These are phyloP conservation scores for Rhodotorula graminis DNA, from an alignment of 768 basidiomycete genomes.

Conservation along the genomic window DNA sequence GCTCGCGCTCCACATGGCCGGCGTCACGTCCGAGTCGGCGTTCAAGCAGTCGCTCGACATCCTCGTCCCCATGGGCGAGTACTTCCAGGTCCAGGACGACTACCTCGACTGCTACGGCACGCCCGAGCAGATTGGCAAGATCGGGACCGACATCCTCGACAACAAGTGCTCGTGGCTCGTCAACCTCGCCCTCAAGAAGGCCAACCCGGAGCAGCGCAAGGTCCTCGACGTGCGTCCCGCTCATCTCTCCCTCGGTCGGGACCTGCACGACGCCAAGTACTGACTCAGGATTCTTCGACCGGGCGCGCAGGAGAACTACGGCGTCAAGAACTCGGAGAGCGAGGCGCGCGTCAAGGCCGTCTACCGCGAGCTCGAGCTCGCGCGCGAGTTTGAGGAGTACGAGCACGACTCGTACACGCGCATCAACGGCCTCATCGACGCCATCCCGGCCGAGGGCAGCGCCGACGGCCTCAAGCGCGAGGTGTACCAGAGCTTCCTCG, in stretches of 20 bases:
- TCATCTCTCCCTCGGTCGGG: too few relatives aligned
- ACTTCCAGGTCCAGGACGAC: slow-evolving; percentile 98
- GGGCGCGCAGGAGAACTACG: slow-evolving; percentile 63
- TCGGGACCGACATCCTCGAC: slow-evolving; percentile 96
- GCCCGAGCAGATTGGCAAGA: slow-evolving; percentile 88
- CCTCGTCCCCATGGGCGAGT: slow-evolving; percentile 87
- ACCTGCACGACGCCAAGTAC: too few relatives aligned
- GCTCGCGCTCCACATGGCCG: slow-evolving; percentile 73
- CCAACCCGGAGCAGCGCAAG: slow-evolving; percentile 50
- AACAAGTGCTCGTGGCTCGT: slow-evolving; percentile 98
- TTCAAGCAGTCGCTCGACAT: slow-evolving; percentile 74
- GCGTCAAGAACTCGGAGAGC: slow-evolving; percentile 56
- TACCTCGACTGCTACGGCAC: slow-evolving; percentile 87
- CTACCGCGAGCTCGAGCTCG: slow-evolving; percentile 61
- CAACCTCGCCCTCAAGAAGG: slow-evolving; percentile 67
- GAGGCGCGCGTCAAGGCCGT: slow-evolving; percentile 64
- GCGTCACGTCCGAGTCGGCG: slow-evolving; percentile 53
- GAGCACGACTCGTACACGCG: slow-evolving; percentile 67
- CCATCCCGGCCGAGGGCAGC: slow-evolving; percentile 50
- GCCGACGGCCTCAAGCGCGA: slow-evolving; percentile 55
- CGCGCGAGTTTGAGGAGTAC: slow-evolving; percentile 66
- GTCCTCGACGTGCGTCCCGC: slow-evolving; percentile 49
- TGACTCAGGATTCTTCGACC: slow-evolving; percentile 41
- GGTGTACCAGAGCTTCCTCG: slow-evolving; percentile 79
- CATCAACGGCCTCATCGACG: slow-evolving; percentile 65